Evolutionary conservation across 257 asterid species (phyloP), one percentile per base, ranked within the genome.

Genomic region (Primulina eburnea): DNA sequence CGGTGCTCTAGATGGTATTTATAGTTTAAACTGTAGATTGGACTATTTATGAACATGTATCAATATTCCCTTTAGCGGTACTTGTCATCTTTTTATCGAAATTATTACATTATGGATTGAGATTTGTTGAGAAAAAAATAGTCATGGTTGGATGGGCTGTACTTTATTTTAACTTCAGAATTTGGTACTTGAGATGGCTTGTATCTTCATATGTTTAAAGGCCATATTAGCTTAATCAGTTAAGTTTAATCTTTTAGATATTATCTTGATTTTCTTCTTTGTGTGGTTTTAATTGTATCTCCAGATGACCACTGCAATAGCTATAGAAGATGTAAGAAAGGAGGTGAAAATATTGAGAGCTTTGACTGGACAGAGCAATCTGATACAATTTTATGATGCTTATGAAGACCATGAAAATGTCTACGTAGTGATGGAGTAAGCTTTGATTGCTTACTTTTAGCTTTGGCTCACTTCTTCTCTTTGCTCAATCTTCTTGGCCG

Each of bases 401-500:
- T 83, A 75, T 73, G 90, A 85, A 80, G 90, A 85, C 73, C 77
- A 71, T 53, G 83, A 78, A 61, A 81, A 85, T 52, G 88, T 85
- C 76, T 85, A 79, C 79, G 74, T 85, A 68, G 87, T 85, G 65
- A 85, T 85, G 90, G 90, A 85, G 90, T 85, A 85, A 85, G 90
- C 58, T 75, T 74, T 61, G 59, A 68, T 59, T 59, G 74, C 67
- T 58, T 21, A 2, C 2, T 18, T 28, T 59, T 32, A 56, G 35
- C 17, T 55, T 20, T 65, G 69, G 14, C 35, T 65, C 53, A 10
- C 18, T 26, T 35, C 26, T 8, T 24, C 50, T 6, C 26, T 17
- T 62, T 28, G 59, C 53, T 47, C 47, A n/a, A 63, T 8, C 55
- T 35, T 18, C 18, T 63, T n/a, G 16, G 7, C 8, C 35, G 33